Percentiles rank a stretch among this genome's conserved stretches.
Evolutionary conservation across 176 grass and related monocot species (phyloP).

Genomic region (Oryza nivara): DNA sequence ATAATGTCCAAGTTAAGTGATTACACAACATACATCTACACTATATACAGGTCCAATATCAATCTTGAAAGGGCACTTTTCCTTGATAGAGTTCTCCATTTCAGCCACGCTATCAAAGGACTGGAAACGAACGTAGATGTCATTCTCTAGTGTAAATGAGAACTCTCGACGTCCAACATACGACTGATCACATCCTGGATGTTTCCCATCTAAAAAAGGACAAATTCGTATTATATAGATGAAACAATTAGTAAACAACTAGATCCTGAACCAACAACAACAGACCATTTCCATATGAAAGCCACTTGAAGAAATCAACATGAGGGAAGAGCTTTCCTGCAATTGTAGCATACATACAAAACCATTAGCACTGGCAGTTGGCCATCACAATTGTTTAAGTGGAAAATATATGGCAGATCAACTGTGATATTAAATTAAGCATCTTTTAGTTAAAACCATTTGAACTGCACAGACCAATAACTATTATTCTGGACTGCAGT

Average conservation of each 20-base stretch:
- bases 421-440: neutral
- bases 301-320: conserved; percentile 81
- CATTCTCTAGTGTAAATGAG: conserved; percentile 90
- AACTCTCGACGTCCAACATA: conserved; percentile 85
- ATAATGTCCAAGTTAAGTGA: neutral
- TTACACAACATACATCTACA: conserved; percentile 64
- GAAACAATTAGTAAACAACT: neutral
- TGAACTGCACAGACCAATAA: neutral
- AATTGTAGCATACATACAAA: neutral
- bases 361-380: neutral
- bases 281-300: conserved; percentile 94
- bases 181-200: conserved; percentile 82
- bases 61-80: conserved; percentile 91
- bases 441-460: neutral
- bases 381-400: neutral
- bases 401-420: neutral
- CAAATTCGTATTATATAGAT: neutral
- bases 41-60: conserved; percentile 94
- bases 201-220: conserved; percentile 73
- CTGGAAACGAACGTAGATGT: conserved; percentile 87
- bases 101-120: conserved; percentile 76
- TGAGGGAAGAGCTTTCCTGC: conserved; percentile 87
- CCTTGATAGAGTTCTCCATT: conserved; percentile 79
- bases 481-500: too few relatives aligned
- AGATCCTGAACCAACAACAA: neutral